Percentiles rank a stretch among this genome's conserved stretches.
Conservation (phyloP, 2,329 filamentous ascomycete genomes). For the Diplocarpon rosae region DNA sequence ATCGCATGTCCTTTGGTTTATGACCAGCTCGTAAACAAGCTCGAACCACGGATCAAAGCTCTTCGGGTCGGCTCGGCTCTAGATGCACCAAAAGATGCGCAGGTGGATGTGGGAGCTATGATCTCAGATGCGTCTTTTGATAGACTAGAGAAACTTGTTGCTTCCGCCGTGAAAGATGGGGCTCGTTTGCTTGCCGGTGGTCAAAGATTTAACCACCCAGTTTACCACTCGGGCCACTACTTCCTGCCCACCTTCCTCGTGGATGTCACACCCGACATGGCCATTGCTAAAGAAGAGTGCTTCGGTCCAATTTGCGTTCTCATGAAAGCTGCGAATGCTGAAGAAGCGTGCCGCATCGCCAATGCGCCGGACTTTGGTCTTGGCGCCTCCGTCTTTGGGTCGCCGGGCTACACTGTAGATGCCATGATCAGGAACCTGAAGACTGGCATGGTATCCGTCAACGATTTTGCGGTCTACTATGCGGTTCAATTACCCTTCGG, state of each 20-base stretch:
- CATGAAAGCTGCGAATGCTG: slow-evolving; percentile 57
- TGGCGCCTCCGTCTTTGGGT: slow-evolving; percentile 79
- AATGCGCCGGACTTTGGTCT: slow-evolving; percentile 81
- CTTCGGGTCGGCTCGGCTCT: slow-evolving; percentile 67
- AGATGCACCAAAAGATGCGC: slow-evolving; percentile 32
- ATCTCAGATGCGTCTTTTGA: slow-evolving; percentile 70
- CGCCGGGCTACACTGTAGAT: slow-evolving; percentile 49
- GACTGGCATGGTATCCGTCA: slow-evolving; percentile 86
- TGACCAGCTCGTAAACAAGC: slow-evolving; percentile 54
- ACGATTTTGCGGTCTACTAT: slow-evolving; percentile 91
- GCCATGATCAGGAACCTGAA: slow-evolving; percentile 57
- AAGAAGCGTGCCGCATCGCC: slow-evolving; percentile 62
- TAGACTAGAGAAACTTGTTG: slow-evolving; percentile 65
- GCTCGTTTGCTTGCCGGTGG: slow-evolving; percentile 77
- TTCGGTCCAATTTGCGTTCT: slow-evolving; percentile 87
- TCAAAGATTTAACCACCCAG: slow-evolving; percentile 57
- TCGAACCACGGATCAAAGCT: slow-evolving; percentile 62
- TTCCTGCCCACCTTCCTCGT: slow-evolving; percentile 83
- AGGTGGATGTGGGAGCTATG: slow-evolving; percentile 79
- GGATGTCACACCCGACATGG: slow-evolving; percentile 80
- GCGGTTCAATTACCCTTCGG: slow-evolving; percentile 92
- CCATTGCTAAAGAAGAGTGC: slow-evolving; percentile 79
- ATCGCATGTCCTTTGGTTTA: slow-evolving; percentile 72
- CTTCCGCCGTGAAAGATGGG: slow-evolving; percentile 65
- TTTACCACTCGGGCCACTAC: slow-evolving; percentile 73